Evolutionary conservation across 257 asterid species (phyloP).

Genomic region (Solanum megistacrolobum): DNA sequence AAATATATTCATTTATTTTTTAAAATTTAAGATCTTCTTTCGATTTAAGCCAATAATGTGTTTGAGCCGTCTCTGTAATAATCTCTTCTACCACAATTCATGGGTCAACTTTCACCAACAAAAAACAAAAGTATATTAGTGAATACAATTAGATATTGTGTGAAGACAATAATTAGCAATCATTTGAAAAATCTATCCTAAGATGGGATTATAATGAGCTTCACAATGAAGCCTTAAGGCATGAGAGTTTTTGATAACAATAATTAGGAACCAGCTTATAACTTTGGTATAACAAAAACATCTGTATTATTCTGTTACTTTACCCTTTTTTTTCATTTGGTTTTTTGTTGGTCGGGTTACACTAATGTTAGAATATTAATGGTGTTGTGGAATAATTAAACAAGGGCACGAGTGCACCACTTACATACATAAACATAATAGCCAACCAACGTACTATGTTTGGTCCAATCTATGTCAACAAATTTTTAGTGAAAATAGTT

Average conservation of each 20-base stretch:
- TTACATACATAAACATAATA: neutral
- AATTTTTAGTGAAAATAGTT: neutral
- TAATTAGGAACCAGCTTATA: neutral
- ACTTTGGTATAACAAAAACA: neutral
- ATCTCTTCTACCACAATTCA: neutral
- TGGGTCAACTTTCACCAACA: neutral
- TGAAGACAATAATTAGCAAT: neutral
- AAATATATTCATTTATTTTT: too few relatives aligned
- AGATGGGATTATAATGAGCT: neutral
- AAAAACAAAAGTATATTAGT: neutral
- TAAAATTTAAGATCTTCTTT: too few relatives aligned
- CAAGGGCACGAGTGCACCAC: neutral
- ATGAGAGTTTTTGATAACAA: neutral
- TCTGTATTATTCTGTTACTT: neutral
- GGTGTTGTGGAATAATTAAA: neutral
- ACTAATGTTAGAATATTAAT: neutral
- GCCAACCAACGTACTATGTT: neutral
- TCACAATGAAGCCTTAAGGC: neutral
- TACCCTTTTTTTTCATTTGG: neutral
- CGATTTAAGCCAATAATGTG: too few relatives aligned
- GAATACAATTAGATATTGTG: neutral
- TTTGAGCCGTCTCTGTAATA: too few relatives aligned
- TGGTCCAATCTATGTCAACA: neutral
- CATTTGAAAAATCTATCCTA: neutral
- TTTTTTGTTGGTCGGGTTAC: neutral